Evolutionary conservation across 345 rosid genomes (phyloP), one percentile per base, ranked within the genome.

Genomic region (Corchorus capsularis): DNA sequence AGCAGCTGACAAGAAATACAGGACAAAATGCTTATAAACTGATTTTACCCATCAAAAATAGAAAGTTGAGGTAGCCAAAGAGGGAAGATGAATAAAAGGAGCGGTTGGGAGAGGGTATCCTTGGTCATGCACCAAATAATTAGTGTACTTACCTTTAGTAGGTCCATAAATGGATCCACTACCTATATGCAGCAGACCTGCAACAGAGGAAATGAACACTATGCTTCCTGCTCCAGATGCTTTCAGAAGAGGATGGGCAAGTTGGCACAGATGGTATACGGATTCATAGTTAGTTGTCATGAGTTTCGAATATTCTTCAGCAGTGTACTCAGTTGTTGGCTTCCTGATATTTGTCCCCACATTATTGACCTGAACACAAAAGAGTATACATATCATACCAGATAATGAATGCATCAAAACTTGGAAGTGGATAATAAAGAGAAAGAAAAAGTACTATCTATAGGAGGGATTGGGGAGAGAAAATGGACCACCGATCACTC

Each of bases 191-290:
- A 74, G 37, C 10, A 87, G 37, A 34, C 96, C 97, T 8, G 77
- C 92, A 45, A 93, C 97, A 45, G 99, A 96, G 64, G 99, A 93
- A 72, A 91, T 93, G 87, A 63, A 93, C 49, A 96, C 92, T 72
- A 92, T 83, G 88, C 85, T 92, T 70, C 96, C 99, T 0, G 52
- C 82, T 8, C 96, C 94, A 39, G 99, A 92, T 62, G 90, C 87
- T 83, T 96, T 96, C 16, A 96, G 72, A 80, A 96, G 92, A 71
- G 97, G 98, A 80, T 96, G 91, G 10, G 90, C 85, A 53, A 96
- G 82, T 84, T 96, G 96, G 84, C 92, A 85, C 22, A 93, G 56
- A 84, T 93, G 96, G 82, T 79, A 95, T 45, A 88, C 86, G 6
- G 99, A 89, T 68, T 96, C 96, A 49, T 92, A 85, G 83, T 96